phyloP scores from a whole-genome alignment of 306 rosid species.

The Quercus wislizeni region DNA sequence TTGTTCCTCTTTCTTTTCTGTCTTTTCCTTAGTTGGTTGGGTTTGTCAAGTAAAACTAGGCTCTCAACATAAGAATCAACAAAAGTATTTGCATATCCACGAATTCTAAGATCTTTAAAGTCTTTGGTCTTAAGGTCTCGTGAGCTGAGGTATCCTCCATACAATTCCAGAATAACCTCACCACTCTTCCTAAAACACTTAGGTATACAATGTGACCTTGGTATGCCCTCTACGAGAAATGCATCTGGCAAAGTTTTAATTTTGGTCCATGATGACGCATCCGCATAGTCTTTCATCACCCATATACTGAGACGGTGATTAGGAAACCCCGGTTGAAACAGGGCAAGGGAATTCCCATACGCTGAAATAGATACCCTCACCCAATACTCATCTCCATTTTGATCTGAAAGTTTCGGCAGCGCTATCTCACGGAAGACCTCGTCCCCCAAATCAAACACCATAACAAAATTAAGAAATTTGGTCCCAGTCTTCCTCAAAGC shows the following conservation, averaged over 20 bases:
- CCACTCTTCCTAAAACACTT: neutral
- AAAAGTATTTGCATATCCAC: neutral
- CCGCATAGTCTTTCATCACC: too few relatives aligned
- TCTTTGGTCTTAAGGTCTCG: neutral
- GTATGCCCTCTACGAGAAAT: too few relatives aligned
- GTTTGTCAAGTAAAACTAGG: neutral
- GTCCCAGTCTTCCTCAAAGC: neutral
- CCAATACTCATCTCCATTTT: neutral
- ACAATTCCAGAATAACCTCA: neutral
- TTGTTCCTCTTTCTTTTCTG: too few relatives aligned
- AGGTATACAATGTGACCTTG: neutral
- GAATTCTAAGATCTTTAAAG: neutral
- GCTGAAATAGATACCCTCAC: neutral
- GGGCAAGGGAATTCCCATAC: neutral
- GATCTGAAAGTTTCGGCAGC: neutral
- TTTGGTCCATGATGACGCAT: too few relatives aligned
- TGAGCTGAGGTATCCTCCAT: neutral
- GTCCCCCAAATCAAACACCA: neutral
- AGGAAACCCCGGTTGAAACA: neutral
- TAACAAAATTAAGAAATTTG: neutral
- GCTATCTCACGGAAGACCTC: slow-evolving; percentile 5
- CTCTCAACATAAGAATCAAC: neutral
- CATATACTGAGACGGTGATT: neutral
- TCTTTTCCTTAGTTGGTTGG: too few relatives aligned
- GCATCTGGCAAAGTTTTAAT: too few relatives aligned